These are phyloP conservation scores for Botryotinia calthae DNA, from an alignment of 2,329 filamentous ascomycete species.

Conservation along the genomic window DNA sequence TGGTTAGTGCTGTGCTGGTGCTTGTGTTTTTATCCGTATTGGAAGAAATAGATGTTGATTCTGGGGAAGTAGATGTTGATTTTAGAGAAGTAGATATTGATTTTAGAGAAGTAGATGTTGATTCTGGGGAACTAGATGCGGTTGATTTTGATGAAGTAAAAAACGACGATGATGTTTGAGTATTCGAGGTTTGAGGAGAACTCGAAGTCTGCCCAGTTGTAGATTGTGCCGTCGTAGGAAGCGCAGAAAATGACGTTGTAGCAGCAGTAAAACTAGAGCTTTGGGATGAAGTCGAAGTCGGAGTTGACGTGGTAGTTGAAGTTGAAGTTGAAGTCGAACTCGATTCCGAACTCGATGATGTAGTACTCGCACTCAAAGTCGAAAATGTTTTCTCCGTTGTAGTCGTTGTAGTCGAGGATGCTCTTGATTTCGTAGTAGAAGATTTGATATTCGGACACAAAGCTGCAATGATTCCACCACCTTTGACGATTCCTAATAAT, in stretches of 20 bases:
- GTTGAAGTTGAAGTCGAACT: background rate
- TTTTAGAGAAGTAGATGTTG: background rate
- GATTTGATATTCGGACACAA: constrained; percentile 30
- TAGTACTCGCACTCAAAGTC: constrained; percentile 17
- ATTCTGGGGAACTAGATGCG: background rate
- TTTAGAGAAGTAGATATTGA: background rate
- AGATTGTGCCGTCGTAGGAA: background rate
- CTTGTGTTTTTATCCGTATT: background rate
- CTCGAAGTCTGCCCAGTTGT: background rate
- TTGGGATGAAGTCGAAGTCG: background rate
- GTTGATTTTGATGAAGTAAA: background rate
- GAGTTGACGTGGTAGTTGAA: background rate
- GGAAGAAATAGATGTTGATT: background rate
- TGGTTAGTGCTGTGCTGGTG: background rate
- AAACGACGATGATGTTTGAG: background rate
- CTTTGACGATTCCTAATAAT: constrained; percentile 36
- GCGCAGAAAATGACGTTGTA: background rate
- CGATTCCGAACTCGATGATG: background rate
- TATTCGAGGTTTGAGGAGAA: background rate
- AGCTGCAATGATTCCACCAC: constrained; percentile 34
- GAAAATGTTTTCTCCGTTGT: constrained; percentile 18
- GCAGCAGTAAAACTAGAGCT: background rate
- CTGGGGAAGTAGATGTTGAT: background rate
- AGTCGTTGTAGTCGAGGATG: constrained; percentile 12
- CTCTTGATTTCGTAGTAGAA: constrained; percentile 19